Evolutionary conservation across 345 rosid species (phyloP).

Genomic region (Ceriops zippeliana): DNA sequence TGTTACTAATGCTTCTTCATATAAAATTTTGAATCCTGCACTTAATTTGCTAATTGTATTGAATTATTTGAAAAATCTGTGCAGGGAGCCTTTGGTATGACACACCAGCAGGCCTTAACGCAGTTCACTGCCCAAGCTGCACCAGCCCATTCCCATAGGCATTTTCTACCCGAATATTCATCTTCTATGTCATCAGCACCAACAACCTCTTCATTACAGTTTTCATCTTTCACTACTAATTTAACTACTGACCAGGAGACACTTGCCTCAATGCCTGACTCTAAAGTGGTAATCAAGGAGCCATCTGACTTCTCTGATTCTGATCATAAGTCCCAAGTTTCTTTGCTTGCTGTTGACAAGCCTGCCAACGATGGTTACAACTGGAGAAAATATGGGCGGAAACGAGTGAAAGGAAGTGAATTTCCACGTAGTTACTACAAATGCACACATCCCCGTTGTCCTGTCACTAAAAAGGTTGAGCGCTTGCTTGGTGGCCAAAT

Average conservation of each 20-base stretch:
- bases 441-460: constrained; percentile 66
- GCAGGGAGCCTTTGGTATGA: constrained; percentile 61
- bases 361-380: constrained; percentile 73
- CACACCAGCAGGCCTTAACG: constrained; percentile 81
- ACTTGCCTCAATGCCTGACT: constrained; percentile 24
- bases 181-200: constrained; percentile 33
- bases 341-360: constrained; percentile 43
- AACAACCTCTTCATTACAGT: constrained; percentile 24
- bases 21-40: no score
- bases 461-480: constrained; percentile 85
- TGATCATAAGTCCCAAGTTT: constrained; percentile 45
- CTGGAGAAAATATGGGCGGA: constrained; percentile 92
- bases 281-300: constrained; percentile 27
- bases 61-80: no score
- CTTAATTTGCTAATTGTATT: no score
- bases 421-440: constrained; percentile 84
- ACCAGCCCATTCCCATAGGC: constrained; percentile 39
- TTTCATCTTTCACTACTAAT: constrained; percentile 25
- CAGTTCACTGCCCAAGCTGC: constrained; percentile 83
- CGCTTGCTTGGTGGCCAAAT: constrained; percentile 70
- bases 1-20: no score
- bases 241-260: constrained; percentile 31
- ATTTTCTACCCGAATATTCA: constrained; percentile 32
- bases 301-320: constrained; percentile 33
- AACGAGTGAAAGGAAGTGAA: constrained; percentile 81